Evolutionary conservation across 2,329 filamentous ascomycete genomes (phyloP), one percentile per base, ranked within the genome.

Genomic region (Hypoxylon rubiginosum): DNA sequence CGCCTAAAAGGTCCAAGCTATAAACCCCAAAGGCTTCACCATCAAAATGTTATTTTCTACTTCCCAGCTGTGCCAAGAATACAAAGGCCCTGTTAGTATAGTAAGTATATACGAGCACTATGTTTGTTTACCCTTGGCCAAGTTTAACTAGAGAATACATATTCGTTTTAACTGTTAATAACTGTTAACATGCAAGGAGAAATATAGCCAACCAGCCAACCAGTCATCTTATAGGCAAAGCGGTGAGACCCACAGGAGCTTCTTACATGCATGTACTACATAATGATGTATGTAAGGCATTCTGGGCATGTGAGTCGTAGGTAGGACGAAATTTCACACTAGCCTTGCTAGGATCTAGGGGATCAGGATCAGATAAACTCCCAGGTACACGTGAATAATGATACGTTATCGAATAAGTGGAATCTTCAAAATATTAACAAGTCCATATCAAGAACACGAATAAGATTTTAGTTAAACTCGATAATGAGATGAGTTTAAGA

Each of bases 331-430:
- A 43, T 17, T 43, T 43, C 7, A 3, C n/a, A 19, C 17, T 19
- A 43, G 8, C 2, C n/a, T 43, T 43, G 9, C 36, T n/a, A 39
- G 36, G 39, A 43, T 43, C 39, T n/a, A 6, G n/a, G 32, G 32
- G 63, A 58, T n/a, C n/a, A 55, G 59, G 55, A 58, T 60, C 52
- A 60, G 46, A 66, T 51, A 55, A 34, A 51, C 10, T 34, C n/a
- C n/a, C 8, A 49, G 30, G 49, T 55, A 64, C 55, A 30, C n/a
- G 10, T 39, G 36, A 36, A 19, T 56, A 48, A 41, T 21, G 53
- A 62, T 36, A 30, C 17, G 49, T 51, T 62, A 58, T 58, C 58
- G 34, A 61, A 53, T 53, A 53, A 66, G 45, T 49, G 26, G 46
- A 43, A 53, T 57, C n/a, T 17, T 19, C 5, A 15, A 19, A 43